Conservation (phyloP, 78 protist genomes). For the Guillardia theta region DNA sequence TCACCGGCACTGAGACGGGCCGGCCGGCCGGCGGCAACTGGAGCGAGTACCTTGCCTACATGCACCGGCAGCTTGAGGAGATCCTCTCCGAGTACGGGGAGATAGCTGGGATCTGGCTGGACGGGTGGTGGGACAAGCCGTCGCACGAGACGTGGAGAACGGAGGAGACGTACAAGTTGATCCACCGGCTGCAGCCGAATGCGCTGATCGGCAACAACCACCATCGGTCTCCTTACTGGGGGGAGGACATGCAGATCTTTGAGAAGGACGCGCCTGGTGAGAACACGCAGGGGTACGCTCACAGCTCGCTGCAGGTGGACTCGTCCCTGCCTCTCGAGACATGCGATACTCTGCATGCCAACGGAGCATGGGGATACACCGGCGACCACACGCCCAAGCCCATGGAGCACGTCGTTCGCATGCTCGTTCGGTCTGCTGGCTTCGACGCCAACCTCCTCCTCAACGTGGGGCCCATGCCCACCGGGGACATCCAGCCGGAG, state of each 20-base stretch:
- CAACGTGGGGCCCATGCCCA: constrained; percentile 19
- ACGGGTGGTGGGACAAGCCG: constrained; percentile 37
- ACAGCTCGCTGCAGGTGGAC: neutral
- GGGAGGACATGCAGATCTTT: constrained; percentile 40
- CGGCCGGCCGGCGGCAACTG: constrained; percentile 24
- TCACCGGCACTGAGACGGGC: neutral
- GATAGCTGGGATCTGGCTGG: neutral
- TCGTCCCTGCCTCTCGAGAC: neutral
- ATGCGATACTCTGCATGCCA: constrained; percentile 8
- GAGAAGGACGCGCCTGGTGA: constrained; percentile 31
- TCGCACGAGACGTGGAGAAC: neutral
- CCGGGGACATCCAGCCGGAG: neutral
- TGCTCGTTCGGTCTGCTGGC: neutral
- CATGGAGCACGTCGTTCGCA: neutral
- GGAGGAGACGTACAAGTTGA: constrained; percentile 13
- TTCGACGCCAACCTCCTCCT: neutral
- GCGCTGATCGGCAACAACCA: constrained; percentile 40
- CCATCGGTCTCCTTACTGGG: constrained; percentile 22
- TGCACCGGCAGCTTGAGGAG: constrained; percentile 24
- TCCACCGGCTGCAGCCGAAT: neutral
- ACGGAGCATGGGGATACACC: constrained; percentile 32
- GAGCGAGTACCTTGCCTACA: neutral
- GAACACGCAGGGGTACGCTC: neutral
- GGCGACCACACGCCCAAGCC: neutral
- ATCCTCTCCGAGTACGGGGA: neutral